phyloP scores from a whole-genome alignment of 169 alveolate species.

The Toxoplasma gondii region DNA sequence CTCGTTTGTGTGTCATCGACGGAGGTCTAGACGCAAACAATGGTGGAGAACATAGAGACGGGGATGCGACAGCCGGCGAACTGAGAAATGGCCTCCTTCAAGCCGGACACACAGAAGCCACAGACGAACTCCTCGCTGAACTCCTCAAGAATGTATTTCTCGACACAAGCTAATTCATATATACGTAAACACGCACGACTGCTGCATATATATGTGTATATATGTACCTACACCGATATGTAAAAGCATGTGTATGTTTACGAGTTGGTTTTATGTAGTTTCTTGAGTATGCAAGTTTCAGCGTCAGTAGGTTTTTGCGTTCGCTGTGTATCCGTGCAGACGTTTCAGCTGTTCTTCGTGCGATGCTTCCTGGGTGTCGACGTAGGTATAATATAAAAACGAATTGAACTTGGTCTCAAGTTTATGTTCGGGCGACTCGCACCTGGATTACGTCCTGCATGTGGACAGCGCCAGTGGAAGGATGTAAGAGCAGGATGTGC shows the following conservation, averaged over 20 bases:
- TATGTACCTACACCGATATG: not conserved
- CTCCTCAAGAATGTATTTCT: constrained; percentile 12
- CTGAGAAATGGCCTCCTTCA: not conserved
- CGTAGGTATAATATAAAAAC: too few species aligned
- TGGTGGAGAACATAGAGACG: not conserved
- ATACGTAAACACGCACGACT: not conserved
- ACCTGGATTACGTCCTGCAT: not conserved
- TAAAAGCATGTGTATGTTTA: not conserved
- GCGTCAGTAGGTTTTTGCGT: too few species aligned
- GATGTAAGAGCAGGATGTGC: not conserved
- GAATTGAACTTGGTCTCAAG: too few species aligned
- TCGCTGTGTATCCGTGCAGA: not conserved
- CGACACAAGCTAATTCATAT: not conserved
- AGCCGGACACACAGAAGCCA: not conserved
- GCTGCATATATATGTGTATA: not conserved
- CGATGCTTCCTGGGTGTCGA: too few species aligned
- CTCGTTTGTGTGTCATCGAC: not conserved
- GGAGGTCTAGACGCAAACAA: not conserved
- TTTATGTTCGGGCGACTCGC: not conserved
- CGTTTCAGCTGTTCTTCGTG: too few species aligned
- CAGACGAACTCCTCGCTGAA: constrained; percentile 4
- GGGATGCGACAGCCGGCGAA: not conserved
- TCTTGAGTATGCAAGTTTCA: too few species aligned
- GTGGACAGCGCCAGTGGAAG: not conserved
- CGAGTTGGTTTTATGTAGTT: too few species aligned